Evolutionary conservation across 2,329 filamentous ascomycete genomes (phyloP).

Genomic region (Pseudophaeomoniella oleicola): DNA sequence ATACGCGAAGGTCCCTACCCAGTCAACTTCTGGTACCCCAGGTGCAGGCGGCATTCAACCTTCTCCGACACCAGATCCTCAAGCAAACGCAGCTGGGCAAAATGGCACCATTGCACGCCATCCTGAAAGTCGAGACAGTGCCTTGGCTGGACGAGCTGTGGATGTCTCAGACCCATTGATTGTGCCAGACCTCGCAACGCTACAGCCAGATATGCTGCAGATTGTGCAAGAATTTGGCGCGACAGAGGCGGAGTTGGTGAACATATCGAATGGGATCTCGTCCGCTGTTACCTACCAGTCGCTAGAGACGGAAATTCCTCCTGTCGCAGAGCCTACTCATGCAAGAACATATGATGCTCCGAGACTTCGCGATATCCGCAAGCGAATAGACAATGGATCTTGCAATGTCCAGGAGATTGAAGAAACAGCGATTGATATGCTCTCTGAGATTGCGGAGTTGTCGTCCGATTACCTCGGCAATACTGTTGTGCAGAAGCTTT

Average conservation of each 20-base stretch:
- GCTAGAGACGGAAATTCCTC: conserved; percentile 73
- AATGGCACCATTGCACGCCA: conserved; percentile 24
- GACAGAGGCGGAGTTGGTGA: conserved; percentile 57
- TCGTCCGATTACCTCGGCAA: conserved; percentile 95
- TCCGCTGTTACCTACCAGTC: conserved; percentile 58
- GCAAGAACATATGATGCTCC: conserved; percentile 85
- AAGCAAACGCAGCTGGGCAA: conserved; percentile 15
- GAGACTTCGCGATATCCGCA: conserved; percentile 86
- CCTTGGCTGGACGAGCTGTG: conserved; percentile 6
- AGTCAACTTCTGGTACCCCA: conserved; percentile 64
- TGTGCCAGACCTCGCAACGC: conserved; percentile 59
- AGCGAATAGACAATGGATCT: conserved; percentile 91
- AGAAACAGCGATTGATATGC: conserved; percentile 80
- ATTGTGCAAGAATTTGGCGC: conserved; percentile 87
- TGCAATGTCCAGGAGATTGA: conserved; percentile 80
- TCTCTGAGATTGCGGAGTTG: conserved; percentile 89
- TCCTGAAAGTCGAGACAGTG: conserved; percentile 28
- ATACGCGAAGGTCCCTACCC: conserved; percentile 89
- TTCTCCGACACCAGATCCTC: conserved; percentile 77
- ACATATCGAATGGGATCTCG: conserved; percentile 61
- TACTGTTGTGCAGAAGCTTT: conserved; percentile 98
- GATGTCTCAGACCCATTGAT: conserved; percentile 36
- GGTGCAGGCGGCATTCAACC: conserved; percentile 77
- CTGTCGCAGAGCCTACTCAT: conserved; percentile 75
- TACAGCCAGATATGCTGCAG: conserved; percentile 66